Percentiles rank a stretch among this genome's conserved stretches.
phyloP scores from a whole-genome alignment of 768 basidiomycete genomes.

The Lanmaoa rubissima region DNA sequence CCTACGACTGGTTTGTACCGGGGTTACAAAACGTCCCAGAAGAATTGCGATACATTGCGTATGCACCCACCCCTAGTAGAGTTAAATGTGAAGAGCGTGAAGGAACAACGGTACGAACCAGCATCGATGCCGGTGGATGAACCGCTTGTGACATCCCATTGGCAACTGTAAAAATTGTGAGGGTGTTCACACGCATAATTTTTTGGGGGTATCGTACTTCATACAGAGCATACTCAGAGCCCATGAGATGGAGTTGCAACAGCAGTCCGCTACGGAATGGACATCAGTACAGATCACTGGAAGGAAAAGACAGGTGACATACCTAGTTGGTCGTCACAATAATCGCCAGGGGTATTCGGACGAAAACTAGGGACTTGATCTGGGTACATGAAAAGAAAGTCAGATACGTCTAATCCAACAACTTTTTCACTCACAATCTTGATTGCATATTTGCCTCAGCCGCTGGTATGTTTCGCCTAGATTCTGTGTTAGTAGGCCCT shows the following conservation, averaged over 20 bases:
- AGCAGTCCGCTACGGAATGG: slow-evolving; percentile 19
- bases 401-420: background rate
- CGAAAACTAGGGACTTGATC: slow-evolving; percentile 25
- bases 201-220: slow-evolving; percentile 11
- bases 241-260: slow-evolving; percentile 29
- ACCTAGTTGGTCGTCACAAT: slow-evolving; percentile 27
- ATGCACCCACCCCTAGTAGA: slow-evolving; percentile 5
- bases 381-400: background rate
- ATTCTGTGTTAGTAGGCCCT: background rate
- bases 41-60: slow-evolving; percentile 9
- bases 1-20: slow-evolving; percentile 23
- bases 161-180: slow-evolving; percentile 17
- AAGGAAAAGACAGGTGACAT: background rate
- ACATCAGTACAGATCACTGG: background rate
- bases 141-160: slow-evolving; percentile 16
- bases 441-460: slow-evolving; percentile 27
- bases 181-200: background rate
- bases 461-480: slow-evolving; percentile 26
- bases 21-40: slow-evolving; percentile 14
- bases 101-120: background rate
- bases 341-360: slow-evolving; percentile 23
- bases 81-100: background rate
- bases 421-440: slow-evolving; percentile 15
- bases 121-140: slow-evolving; percentile 15
- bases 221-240: slow-evolving; percentile 29